phyloP scores from a whole-genome alignment of 805 yeast genomes.

The Wickerhamiella lipophila region DNA sequence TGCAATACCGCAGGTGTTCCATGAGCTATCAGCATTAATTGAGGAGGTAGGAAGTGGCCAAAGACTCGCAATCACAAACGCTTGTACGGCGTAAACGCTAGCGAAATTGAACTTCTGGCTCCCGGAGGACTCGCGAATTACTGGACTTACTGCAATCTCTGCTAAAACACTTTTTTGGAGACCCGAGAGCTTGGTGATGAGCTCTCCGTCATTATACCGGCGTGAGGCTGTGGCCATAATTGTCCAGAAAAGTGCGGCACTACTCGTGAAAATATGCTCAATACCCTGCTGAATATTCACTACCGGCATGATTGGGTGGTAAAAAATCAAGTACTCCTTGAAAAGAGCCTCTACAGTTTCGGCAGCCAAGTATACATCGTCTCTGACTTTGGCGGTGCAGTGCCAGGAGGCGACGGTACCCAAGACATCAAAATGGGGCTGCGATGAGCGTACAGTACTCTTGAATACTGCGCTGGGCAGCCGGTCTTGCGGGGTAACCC shows the following conservation, averaged over 20 bases:
- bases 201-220: slow-evolving; percentile 35
- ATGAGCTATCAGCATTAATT: slow-evolving; percentile 85
- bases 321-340: slow-evolving; percentile 56
- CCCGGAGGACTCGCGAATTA: slow-evolving; percentile 47
- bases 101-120: slow-evolving; percentile 67
- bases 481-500: slow-evolving; percentile 6
- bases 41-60: slow-evolving; percentile 98
- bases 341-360: slow-evolving; percentile 51
- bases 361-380: slow-evolving; percentile 49
- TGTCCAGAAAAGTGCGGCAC: slow-evolving; percentile 91
- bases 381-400: slow-evolving; percentile 61
- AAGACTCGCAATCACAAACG: slow-evolving; percentile 70
- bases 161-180: slow-evolving; percentile 65
- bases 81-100: slow-evolving; percentile 88
- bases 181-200: slow-evolving; percentile 54
- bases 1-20: slow-evolving; percentile 92
- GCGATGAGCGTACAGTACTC: neutral
- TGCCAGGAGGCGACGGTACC: slow-evolving; percentile 16
- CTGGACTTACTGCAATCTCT: slow-evolving; percentile 82
- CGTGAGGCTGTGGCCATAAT: slow-evolving; percentile 75
- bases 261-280: slow-evolving; percentile 59
- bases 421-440: slow-evolving; percentile 1
- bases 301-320: slow-evolving; percentile 79
- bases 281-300: slow-evolving; percentile 76
- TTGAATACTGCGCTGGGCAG: slow-evolving; percentile 6